Conservation (phyloP, 139 green algal genomes). For the Eudorina sp. region DNA sequence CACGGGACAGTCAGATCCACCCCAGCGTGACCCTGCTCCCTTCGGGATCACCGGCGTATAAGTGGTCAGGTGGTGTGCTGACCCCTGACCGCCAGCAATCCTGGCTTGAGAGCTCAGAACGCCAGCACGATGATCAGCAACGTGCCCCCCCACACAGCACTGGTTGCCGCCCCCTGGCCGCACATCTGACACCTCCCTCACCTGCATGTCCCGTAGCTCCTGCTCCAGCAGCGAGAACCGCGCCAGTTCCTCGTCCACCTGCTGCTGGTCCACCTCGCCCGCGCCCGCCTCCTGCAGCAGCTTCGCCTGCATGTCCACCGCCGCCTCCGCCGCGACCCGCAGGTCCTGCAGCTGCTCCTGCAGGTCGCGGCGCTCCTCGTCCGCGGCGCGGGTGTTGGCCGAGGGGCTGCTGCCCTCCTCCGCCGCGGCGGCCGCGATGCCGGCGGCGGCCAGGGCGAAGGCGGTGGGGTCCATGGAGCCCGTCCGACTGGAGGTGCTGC, state of each 20-base stretch:
- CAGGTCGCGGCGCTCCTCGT: slow-evolving; percentile 11
- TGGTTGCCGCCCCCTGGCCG: too few relatives aligned
- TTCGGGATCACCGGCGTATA: too few relatives aligned
- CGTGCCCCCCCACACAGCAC: too few relatives aligned
- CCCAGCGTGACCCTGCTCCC: too few relatives aligned
- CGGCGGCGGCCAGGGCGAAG: slow-evolving; percentile 20
- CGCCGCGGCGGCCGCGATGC: slow-evolving; percentile 14
- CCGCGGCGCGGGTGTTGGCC: neutral
- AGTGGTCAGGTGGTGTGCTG: too few relatives aligned
- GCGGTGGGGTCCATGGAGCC: neutral
- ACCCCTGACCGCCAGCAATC: too few relatives aligned
- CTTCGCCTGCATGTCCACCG: slow-evolving; percentile 6
- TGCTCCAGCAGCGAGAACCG: slow-evolving; percentile 42
- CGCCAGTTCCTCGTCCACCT: slow-evolving; percentile 12
- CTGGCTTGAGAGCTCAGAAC: too few relatives aligned
- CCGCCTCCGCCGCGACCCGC: neutral
- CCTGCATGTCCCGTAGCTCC: slow-evolving; percentile 45
- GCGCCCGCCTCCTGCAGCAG: neutral
- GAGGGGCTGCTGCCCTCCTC: neutral
- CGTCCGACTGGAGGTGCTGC: neutral
- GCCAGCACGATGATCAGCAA: too few relatives aligned
- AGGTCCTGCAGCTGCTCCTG: slow-evolving; percentile 18
- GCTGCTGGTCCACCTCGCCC: neutral
- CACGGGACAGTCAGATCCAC: too few relatives aligned
- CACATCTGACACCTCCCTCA: neutral